Evolutionary conservation across 2,329 filamentous ascomycete genomes (phyloP), one percentile per base, ranked within the genome.

Genomic region (Byssochlamys sp.): DNA sequence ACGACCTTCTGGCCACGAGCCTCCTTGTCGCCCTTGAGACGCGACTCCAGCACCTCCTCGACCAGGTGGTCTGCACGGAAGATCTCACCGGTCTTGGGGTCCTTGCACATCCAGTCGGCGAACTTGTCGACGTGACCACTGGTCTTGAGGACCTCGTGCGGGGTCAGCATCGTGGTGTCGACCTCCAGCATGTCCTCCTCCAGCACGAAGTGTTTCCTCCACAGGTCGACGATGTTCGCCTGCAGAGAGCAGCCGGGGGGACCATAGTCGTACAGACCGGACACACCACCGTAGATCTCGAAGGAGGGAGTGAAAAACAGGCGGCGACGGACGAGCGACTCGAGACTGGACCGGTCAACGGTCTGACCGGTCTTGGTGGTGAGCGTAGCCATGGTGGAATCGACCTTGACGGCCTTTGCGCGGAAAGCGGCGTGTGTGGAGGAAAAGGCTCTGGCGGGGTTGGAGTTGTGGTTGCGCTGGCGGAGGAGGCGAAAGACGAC

Each of bases 41-140:
- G 83, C 53, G 84, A 80, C 79, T 96, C 91, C 55, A 99, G 84
- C 39, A 96, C 86, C 67, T 95, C 90, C 80, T 97, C 91, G 64
- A 99, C 91, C 67, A 97, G 84, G 78, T 99, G 94, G 71, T 99
- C 94, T 58, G 94, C 91, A 66, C 94, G 86, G 72, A 99, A 85
- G 70, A 96, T 96, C 75, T 99, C 94, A 71, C 94, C 94, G 68
- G 88, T 96, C 82, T 95, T 95, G 62, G 92, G 90, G 75, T 99
- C 94, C 77, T 95, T 96, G 85, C 90, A 96, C 91, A 97, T 96
- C 90, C 89, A 97, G 75, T 97, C 92, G 75, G 90, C 89, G 70
- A 97, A 97, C 76, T 95, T 95, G 75, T 96, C 92, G 63, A 97
- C 94, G 77, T 99, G 94, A 62, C 94, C 94, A 73, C 85, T 89